phyloP scores from a whole-genome alignment of 495 filamentous ascomycete species.

The Tetracladium setigerum region DNA sequence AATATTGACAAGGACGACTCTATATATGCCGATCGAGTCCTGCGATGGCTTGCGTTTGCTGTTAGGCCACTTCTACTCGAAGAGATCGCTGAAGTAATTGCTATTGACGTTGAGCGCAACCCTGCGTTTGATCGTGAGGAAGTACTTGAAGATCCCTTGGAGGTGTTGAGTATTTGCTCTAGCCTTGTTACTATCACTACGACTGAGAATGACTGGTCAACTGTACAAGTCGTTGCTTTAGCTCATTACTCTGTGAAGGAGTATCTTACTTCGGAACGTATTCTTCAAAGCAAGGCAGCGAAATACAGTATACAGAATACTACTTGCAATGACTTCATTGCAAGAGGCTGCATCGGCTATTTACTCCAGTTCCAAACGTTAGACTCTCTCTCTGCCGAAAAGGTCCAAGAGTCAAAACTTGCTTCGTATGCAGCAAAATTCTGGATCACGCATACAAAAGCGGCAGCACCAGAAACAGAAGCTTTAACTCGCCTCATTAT shows the following conservation, averaged over 20 bases:
- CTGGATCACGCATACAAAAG: constrained; percentile 20
- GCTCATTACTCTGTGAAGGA: constrained; percentile 33
- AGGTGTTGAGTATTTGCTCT: constrained; percentile 22
- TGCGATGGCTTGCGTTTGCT: constrained; percentile 26
- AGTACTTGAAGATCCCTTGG: constrained; percentile 18
- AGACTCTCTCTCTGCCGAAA: constrained; percentile 5
- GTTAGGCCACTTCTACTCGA: constrained; percentile 20
- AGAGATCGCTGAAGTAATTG: constrained; percentile 24
- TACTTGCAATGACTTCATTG: constrained; percentile 22
- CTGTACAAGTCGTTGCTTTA: constrained; percentile 17
- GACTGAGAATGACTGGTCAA: neutral
- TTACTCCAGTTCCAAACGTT: constrained; percentile 19
- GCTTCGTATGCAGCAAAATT: constrained; percentile 19
- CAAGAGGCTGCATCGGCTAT: constrained; percentile 24
- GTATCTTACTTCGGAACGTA: constrained; percentile 17
- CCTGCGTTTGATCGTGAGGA: constrained; percentile 15
- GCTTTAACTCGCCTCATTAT: neutral
- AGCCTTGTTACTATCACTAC: constrained; percentile 17
- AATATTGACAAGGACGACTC: constrained; percentile 13
- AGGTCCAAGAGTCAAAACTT: constrained; percentile 14
- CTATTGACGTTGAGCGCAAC: constrained; percentile 8
- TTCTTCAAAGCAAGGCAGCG: neutral
- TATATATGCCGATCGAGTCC: constrained; percentile 18
- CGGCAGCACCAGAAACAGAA: neutral
- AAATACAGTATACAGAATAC: constrained; percentile 7